Evolutionary conservation across 2,329 filamentous ascomycete species (phyloP), one percentile per base, ranked within the genome.

Genomic region (Aphanoascus verrucosus): DNA sequence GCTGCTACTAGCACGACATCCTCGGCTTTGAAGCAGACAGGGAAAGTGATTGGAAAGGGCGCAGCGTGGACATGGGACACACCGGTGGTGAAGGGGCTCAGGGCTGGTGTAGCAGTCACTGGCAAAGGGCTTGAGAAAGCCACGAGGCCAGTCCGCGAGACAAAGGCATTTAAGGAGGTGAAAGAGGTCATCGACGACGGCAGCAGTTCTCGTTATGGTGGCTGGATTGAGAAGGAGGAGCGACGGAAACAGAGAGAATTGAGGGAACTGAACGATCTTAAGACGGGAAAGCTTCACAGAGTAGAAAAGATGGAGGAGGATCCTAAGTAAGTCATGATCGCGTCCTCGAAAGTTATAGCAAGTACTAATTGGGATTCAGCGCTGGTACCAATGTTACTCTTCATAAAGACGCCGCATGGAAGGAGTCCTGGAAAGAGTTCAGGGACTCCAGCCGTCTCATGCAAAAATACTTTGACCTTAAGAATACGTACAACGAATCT

Each of bases 31-130:
- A 94, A 94, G 72, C 81, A 80, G 11, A 96, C 91, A 2, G 93
- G 88, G 53, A 82, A 84, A 41, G 90, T 81, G 31, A 85, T 98
- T 60, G 93, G 91, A 54, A 89, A 94, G 69, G 84, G 90, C 65
- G 93, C 93, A 17, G 80, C 86, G 7, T 97, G 90, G 90, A 97
- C 93, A 2, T 98, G 93, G 93, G 89, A 98, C 57, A 96, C 93
- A 0, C 78, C 84, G 3, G 88, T 94, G 8, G 87, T 97, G 61
- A 95, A 95, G 74, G 93, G 88, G 44, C 81, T 95, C 28, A 81
- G 93, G 59, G 86, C 87, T 64, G 88, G 88, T 54, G 90, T 91
- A 55, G 88, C 84, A 64, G 85, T 83, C 20, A 94, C 93, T 1
- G 90, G 88, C 37, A 83, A 86, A 58, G 90, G 85, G 2, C 77